Evolutionary conservation across 2,329 filamentous ascomycete species (phyloP).

Genomic region (Fusarium algeriense): DNA sequence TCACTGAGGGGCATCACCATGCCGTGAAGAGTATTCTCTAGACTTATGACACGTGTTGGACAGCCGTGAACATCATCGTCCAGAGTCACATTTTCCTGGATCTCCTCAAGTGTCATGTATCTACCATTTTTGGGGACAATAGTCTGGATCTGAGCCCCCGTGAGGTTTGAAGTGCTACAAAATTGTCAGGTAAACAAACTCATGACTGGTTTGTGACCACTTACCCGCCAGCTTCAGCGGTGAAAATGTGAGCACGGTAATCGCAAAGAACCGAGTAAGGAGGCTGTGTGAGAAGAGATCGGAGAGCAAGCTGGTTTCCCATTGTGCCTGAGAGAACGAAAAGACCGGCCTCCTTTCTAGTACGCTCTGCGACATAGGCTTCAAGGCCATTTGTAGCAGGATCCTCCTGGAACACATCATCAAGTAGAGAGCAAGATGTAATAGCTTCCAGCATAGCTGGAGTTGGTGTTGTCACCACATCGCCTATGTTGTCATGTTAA

Average conservation of each 20-base stretch:
- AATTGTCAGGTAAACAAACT: neutral
- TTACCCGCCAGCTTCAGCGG: slow-evolving; percentile 73
- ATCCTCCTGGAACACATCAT: slow-evolving; percentile 88
- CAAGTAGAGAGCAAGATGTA: slow-evolving; percentile 77
- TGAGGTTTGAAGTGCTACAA: slow-evolving; percentile 74
- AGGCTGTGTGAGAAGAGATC: slow-evolving; percentile 81
- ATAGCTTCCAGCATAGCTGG: slow-evolving; percentile 86
- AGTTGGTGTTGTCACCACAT: slow-evolving; percentile 78
- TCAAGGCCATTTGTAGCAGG: slow-evolving; percentile 82
- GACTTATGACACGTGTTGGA: slow-evolving; percentile 82
- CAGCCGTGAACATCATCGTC: slow-evolving; percentile 80
- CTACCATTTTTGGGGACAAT: slow-evolving; percentile 77
- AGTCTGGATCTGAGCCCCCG: slow-evolving; percentile 76
- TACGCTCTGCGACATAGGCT: slow-evolving; percentile 76
- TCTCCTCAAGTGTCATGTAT: slow-evolving; percentile 82
- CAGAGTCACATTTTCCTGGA: slow-evolving; percentile 73
- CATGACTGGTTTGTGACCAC: slow-evolving; percentile 22
- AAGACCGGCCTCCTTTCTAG: slow-evolving; percentile 80
- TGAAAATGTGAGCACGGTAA: slow-evolving; percentile 80
- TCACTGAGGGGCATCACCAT: slow-evolving; percentile 82
- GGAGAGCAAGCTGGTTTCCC: slow-evolving; percentile 89
- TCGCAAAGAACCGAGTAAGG: slow-evolving; percentile 87
- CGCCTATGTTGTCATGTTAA: slow-evolving; percentile 53
- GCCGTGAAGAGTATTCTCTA: slow-evolving; percentile 89
- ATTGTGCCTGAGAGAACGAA: slow-evolving; percentile 92